Conservation (phyloP, 805 yeast species). For the Scheffersomyces lignosus region DNA sequence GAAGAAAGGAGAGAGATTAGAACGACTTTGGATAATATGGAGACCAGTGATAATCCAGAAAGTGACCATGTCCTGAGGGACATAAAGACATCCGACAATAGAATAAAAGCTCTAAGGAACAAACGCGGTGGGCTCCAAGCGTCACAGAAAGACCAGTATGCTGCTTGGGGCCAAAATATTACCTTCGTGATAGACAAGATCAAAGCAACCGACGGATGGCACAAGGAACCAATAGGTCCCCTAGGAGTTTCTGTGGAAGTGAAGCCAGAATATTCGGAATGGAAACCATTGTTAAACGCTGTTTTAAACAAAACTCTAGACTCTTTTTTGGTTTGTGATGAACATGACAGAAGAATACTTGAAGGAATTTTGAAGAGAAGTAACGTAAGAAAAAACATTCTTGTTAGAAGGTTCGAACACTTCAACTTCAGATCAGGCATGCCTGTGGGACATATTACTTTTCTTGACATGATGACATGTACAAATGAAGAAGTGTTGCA, state of each 20-base stretch:
- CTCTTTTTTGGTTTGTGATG: slow-evolving; percentile 67
- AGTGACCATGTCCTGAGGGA: neutral
- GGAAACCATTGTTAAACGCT: slow-evolving; percentile 63
- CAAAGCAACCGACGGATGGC: slow-evolving; percentile 32
- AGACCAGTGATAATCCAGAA: slow-evolving; percentile 2
- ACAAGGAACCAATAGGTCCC: slow-evolving; percentile 73
- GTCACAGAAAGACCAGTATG: slow-evolving; percentile 34
- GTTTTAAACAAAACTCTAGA: slow-evolving; percentile 49
- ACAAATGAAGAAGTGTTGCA: slow-evolving; percentile 55
- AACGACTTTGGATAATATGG: slow-evolving; percentile 6
- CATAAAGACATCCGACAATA: slow-evolving; percentile 2
- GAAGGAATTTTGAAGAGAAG: slow-evolving; percentile 29
- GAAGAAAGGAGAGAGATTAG: slow-evolving; percentile 14
- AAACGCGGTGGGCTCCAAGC: slow-evolving; percentile 12
- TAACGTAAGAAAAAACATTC: slow-evolving; percentile 37
- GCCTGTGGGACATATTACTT: slow-evolving; percentile 43
- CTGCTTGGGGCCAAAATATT: slow-evolving; percentile 54
- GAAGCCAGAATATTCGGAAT: slow-evolving; percentile 51
- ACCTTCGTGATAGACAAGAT: slow-evolving; percentile 43
- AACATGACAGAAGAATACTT: slow-evolving; percentile 51
- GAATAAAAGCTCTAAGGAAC: slow-evolving; percentile 6
- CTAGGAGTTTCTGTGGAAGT: slow-evolving; percentile 63
- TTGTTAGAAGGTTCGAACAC: slow-evolving; percentile 54
- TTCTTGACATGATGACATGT: slow-evolving; percentile 63
- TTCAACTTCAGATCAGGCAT: slow-evolving; percentile 52